These are phyloP conservation scores for Castanea sativa DNA, from an alignment of 306 rosid genomes.

Conservation along the genomic window DNA sequence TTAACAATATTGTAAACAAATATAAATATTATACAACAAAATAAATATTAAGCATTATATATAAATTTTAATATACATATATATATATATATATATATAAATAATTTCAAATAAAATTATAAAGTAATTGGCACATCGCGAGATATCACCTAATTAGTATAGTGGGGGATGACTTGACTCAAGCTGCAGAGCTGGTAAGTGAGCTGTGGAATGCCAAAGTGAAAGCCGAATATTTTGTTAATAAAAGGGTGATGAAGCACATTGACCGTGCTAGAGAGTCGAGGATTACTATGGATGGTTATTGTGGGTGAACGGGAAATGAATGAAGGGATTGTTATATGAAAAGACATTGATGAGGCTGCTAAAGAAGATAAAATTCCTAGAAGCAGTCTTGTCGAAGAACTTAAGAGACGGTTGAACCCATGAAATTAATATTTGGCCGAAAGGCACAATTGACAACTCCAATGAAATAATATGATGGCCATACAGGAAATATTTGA, in stretches of 20 bases:
- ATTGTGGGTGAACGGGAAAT: slow-evolving; percentile 69
- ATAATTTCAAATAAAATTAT: too few species aligned
- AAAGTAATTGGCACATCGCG: too few species aligned
- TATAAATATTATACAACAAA: too few species aligned
- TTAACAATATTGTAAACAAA: too few species aligned
- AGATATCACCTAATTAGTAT: slow-evolving; percentile 84
- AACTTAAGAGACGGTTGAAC: slow-evolving; percentile 50
- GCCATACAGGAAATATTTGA: too few species aligned
- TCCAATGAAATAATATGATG: too few species aligned
- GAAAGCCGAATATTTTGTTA: slow-evolving; percentile 60
- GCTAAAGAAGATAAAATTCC: slow-evolving; percentile 35
- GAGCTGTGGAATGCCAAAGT: slow-evolving; percentile 72
- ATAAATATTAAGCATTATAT: too few species aligned
- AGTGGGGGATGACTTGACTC: slow-evolving; percentile 59
- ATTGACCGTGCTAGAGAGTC: slow-evolving; percentile 73
- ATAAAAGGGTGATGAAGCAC: slow-evolving; percentile 63
- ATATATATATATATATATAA: too few species aligned
- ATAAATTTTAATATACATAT: too few species aligned
- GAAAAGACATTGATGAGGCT: slow-evolving; percentile 54
- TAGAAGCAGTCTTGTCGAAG: slow-evolving; percentile 56
- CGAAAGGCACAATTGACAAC: neutral
- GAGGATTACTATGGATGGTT: slow-evolving; percentile 84
- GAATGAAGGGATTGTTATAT: slow-evolving; percentile 57
- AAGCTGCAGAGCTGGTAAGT: slow-evolving; percentile 67
- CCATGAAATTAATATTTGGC: slow-evolving; percentile 9